phyloP scores from a whole-genome alignment of 2,329 filamentous ascomycete genomes.

The Delphinella strobiligena region DNA sequence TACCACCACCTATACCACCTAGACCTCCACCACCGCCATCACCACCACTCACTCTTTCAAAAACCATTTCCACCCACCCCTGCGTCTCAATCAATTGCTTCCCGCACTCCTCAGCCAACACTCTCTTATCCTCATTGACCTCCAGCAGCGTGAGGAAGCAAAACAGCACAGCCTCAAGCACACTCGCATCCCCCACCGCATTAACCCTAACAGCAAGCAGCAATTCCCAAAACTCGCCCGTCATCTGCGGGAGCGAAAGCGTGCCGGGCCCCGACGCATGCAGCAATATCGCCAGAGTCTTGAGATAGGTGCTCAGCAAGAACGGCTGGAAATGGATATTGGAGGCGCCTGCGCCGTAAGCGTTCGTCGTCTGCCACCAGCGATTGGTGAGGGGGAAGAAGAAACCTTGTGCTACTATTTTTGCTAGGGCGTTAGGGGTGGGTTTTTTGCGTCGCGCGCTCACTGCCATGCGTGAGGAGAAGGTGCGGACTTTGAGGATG shows the following conservation, averaged over 20 bases:
- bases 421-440: constrained; percentile 66
- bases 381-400: constrained; percentile 78
- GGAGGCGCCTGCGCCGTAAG: constrained; percentile 15
- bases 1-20: too few relatives aligned
- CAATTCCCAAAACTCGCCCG: constrained; percentile 72
- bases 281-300: constrained; percentile 72
- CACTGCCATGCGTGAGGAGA: constrained; percentile 64
- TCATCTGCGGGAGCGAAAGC: constrained; percentile 65
- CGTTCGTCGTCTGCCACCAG: constrained; percentile 30
- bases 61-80: constrained; percentile 72
- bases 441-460: constrained; percentile 47
- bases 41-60: constrained; percentile 37
- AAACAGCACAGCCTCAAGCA: constrained; percentile 67
- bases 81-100: constrained; percentile 73
- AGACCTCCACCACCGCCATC: too few relatives aligned
- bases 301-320: constrained; percentile 67
- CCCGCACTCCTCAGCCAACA: constrained; percentile 61
- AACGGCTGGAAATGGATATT: constrained; percentile 60
- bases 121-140: constrained; percentile 56
- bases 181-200: constrained; percentile 33
- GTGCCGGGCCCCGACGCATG: constrained; percentile 75
- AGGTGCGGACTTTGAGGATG: constrained; percentile 77
- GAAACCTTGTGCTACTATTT: constrained; percentile 62
- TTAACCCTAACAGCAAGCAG: constrained; percentile 55
- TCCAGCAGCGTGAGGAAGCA: constrained; percentile 70